These are phyloP conservation scores for Chytridium lagenaria DNA, from an alignment of 371 early-diverging fungal species.

Conservation along the genomic window DNA sequence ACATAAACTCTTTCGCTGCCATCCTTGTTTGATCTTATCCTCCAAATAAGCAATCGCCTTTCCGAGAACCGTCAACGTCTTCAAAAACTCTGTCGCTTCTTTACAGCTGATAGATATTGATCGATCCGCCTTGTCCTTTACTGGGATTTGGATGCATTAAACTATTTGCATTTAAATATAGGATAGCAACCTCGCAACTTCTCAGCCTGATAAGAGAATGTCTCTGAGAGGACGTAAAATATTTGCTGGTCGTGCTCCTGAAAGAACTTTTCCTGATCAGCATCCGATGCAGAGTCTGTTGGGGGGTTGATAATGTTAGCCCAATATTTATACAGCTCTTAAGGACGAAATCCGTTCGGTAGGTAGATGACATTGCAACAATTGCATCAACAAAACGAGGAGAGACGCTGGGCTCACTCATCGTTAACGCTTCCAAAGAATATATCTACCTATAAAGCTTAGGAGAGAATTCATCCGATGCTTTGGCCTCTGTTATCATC, in stretches of 20 bases:
- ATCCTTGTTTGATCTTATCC: constrained; percentile 73
- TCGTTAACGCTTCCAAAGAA: too few species aligned
- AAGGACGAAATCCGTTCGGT: too few species aligned
- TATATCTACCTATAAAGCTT: constrained; percentile 68
- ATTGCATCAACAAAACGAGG: too few species aligned
- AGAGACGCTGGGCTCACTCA: too few species aligned
- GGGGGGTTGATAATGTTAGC: not conserved
- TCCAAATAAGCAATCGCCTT: constrained; percentile 73
- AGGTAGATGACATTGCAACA: too few species aligned
- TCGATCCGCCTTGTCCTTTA: constrained; percentile 41
- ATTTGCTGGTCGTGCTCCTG: constrained; percentile 78
- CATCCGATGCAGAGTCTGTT: constrained; percentile 71
- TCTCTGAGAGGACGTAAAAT: constrained; percentile 71
- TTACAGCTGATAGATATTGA: constrained; percentile 54
- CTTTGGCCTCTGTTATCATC: constrained; percentile 79
- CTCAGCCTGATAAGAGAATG: constrained; percentile 72
- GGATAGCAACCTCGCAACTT: constrained; percentile 73
- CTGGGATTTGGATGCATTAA: constrained; percentile 12
- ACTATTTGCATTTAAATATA: constrained; percentile 8
- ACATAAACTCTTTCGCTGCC: constrained; percentile 73
- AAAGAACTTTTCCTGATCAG: constrained; percentile 80
- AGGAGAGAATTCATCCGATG: constrained; percentile 71
- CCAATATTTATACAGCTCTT: too few species aligned
- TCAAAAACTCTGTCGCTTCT: constrained; percentile 69
- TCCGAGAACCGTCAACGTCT: constrained; percentile 66